Conservation (phyloP, 2,329 filamentous ascomycete species). For the Fusarium hainanense region DNA sequence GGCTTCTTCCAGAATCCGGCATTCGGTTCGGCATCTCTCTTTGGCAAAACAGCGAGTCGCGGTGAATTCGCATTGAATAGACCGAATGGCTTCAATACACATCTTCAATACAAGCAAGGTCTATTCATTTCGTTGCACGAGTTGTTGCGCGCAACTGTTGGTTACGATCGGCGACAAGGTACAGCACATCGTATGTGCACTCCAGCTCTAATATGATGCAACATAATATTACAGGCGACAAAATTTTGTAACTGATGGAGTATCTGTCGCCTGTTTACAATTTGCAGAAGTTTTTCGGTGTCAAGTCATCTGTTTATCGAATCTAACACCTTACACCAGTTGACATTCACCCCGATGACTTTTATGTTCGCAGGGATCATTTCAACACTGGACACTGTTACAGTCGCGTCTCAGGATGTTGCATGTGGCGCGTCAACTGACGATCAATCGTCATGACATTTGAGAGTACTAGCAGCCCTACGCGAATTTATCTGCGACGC, state of each 20-base stretch:
- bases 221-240: neutral
- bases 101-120: neutral
- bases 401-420: neutral
- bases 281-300: neutral
- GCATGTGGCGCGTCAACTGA: neutral
- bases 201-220: neutral
- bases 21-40: slow-evolving; percentile 21
- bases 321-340: accelerated
- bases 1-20: neutral
- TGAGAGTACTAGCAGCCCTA: neutral
- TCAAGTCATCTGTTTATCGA: neutral
- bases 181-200: accelerated
- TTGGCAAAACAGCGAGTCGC: neutral
- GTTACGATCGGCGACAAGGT: too few relatives aligned
- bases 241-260: too few relatives aligned
- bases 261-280: neutral
- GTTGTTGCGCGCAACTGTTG: too few relatives aligned
- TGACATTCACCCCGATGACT: accelerated
- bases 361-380: neutral
- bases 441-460: neutral
- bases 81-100: neutral
- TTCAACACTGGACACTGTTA: neutral
- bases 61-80: neutral
- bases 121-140: too few relatives aligned
- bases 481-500: neutral